Conservation (phyloP, 75 land plant genomes). For the Cunninghamia lanceolata region DNA sequence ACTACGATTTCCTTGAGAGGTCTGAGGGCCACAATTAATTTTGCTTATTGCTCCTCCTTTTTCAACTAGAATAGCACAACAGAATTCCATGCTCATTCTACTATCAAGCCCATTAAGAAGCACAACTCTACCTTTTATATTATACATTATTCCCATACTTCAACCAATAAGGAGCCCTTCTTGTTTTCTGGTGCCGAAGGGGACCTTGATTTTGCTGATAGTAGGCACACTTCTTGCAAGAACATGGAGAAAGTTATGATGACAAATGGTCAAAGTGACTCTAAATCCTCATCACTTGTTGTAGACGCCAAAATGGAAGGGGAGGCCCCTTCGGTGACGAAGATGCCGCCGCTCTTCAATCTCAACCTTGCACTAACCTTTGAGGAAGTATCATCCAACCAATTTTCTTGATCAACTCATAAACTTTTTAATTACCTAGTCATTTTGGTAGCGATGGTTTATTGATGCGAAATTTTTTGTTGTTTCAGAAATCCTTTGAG, state of each 20-base stretch:
- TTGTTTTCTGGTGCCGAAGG: background rate
- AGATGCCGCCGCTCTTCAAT: background rate
- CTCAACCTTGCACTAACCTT: background rate
- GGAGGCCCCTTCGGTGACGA: background rate
- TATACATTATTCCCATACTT: background rate
- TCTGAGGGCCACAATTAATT: constrained; percentile 37
- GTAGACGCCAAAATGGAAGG: background rate
- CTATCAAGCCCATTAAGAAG: too few species aligned
- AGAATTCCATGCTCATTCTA: background rate
- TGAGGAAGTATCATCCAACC: too few species aligned
- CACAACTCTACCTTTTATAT: background rate
- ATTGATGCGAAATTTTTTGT: too few species aligned
- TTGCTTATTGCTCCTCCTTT: constrained; percentile 4
- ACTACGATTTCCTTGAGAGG: constrained; percentile 40
- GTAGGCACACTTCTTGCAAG: background rate
- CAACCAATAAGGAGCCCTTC: background rate
- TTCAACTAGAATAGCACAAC: background rate
- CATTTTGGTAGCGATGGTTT: too few species aligned
- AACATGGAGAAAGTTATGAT: background rate
- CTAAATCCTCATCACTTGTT: background rate
- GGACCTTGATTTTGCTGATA: background rate
- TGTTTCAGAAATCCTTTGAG: too few species aligned
- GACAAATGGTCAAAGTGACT: background rate
- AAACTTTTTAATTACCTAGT: too few species aligned
- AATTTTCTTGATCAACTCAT: too few species aligned